Conservation (phyloP, 108 stramenopile species). For the Skeletonema menzelii region DNA sequence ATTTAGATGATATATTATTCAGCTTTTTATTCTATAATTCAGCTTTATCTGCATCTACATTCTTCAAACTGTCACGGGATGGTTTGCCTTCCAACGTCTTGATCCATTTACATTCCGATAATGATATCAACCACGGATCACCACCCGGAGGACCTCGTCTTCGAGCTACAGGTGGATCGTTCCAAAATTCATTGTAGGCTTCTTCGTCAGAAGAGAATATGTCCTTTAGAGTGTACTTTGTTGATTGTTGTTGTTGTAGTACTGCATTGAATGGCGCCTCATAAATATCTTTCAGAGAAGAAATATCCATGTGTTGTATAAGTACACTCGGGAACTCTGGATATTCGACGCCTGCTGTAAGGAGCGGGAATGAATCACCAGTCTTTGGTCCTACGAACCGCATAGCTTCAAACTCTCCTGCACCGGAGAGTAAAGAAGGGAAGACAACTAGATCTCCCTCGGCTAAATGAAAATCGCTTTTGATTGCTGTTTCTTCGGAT, state of each 20-base stretch:
- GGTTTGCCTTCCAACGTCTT: constrained; percentile 1
- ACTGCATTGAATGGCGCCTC: constrained; percentile 26
- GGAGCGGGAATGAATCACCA: constrained; percentile 14
- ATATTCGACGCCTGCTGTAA: constrained; percentile 27
- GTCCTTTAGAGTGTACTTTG: constrained; percentile 10
- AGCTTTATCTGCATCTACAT: background rate
- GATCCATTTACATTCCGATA: constrained; percentile 18
- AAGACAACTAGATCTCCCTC: constrained; percentile 32
- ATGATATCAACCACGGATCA: constrained; percentile 20
- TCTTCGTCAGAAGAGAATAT: constrained; percentile 9
- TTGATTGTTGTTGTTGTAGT: background rate
- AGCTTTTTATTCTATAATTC: constrained; percentile 1
- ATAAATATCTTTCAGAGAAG: constrained; percentile 17
- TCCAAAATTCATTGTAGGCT: constrained; percentile 22
- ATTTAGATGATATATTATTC: background rate
- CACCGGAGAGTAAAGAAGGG: constrained; percentile 16
- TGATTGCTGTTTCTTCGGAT: background rate
- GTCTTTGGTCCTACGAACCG: constrained; percentile 17
- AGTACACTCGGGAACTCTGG: constrained; percentile 26
- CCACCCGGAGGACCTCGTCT: constrained; percentile 21
- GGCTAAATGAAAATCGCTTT: background rate
- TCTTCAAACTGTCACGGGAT: background rate
- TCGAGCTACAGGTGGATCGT: constrained; percentile 22
- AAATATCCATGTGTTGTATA: constrained; percentile 1
- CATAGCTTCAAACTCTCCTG: constrained; percentile 37